These are phyloP conservation scores for Cytospora chrysosperma DNA, from an alignment of 2,329 filamentous ascomycete genomes.

Conservation along the genomic window DNA sequence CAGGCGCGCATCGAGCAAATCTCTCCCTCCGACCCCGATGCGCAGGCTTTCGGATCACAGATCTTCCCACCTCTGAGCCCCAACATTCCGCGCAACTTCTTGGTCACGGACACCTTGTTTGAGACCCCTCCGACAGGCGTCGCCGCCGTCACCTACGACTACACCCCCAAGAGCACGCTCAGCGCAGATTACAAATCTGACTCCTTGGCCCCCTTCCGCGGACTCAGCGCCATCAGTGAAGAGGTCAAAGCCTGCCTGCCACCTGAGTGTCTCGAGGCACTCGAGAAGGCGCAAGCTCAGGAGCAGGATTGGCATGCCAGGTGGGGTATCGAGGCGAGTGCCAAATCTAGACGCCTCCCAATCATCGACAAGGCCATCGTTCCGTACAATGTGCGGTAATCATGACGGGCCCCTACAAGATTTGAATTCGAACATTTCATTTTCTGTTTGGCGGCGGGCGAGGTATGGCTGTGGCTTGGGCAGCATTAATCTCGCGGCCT, in stretches of 20 bases:
- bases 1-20: slow-evolving; percentile 80
- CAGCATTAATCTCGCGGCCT: background rate
- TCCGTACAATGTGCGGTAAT: slow-evolving; percentile 48
- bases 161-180: slow-evolving; percentile 38
- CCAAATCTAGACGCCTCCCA: slow-evolving; percentile 51
- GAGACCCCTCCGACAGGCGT: slow-evolving; percentile 51
- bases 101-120: slow-evolving; percentile 54
- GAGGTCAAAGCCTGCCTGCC: slow-evolving; percentile 68
- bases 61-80: slow-evolving; percentile 49
- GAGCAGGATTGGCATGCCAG: slow-evolving; percentile 71
- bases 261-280: slow-evolving; percentile 68
- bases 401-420: background rate
- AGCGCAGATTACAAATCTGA: slow-evolving; percentile 37
- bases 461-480: background rate
- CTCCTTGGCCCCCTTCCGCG: slow-evolving; percentile 55
- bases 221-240: slow-evolving; percentile 62
- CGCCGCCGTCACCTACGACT: slow-evolving; percentile 44
- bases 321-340: slow-evolving; percentile 69
- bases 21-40: slow-evolving; percentile 40
- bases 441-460: background rate
- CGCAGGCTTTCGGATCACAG: slow-evolving; percentile 31
- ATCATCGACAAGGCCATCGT: slow-evolving; percentile 65
- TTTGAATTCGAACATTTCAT: too few species aligned
- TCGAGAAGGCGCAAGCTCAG: slow-evolving; percentile 62
- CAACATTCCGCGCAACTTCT: slow-evolving; percentile 55